Evolutionary conservation across 2,329 filamentous ascomycete species (phyloP), one percentile per base, ranked within the genome.

Genomic region (Rhynchosporium graminicola): DNA sequence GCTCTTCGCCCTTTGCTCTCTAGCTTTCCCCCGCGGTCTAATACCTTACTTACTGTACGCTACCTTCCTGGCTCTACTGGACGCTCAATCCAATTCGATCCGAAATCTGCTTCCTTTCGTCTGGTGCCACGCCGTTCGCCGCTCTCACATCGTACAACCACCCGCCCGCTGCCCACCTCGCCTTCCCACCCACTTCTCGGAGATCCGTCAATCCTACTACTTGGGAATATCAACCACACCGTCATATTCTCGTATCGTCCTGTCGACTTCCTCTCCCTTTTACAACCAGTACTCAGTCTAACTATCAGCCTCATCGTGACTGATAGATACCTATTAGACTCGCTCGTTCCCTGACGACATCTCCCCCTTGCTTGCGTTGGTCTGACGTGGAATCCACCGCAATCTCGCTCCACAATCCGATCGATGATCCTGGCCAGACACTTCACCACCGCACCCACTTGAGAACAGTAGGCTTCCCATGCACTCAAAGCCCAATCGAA

Each of bases 341-440:
- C 43, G 56, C 43, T 62, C 33, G 33, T 36, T 5, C 33, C 9
- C 33, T 55, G 40, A 57, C 52, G 20, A 31, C 52, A 45, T 60
- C 56, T 61, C 61, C 70, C 20, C 71, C 70, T 72, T 72, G 65
- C 68, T 60, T 72, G 65, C 63, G 65, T 54, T 57, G 62, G 48
- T 52, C 65, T 61, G 57, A 58, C 62, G 59, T 55, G 69, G 66
- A 72, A 69, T 71, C 71, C 69, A 71, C 69, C 65, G 61, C 61
- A 72, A 72, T 73, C 59, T 73, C 69, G 70, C 70, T 73, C 71
- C 70, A 73, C 71, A 70, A 69, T 68, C 66, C 68, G 64, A 71
- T 70, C 68, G 62, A 58, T 65, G 61, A 70, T 68, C 71, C 67
- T 62, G 68, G 68, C 63, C 70, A 69, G 63, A 64, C 67, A 70